A percentile compares a stretch with the other conserved stretches of the same genome.
Evolutionary conservation across 768 basidiomycete genomes (phyloP).

Genomic region (Trichaptum fuscoviolaceum): DNA sequence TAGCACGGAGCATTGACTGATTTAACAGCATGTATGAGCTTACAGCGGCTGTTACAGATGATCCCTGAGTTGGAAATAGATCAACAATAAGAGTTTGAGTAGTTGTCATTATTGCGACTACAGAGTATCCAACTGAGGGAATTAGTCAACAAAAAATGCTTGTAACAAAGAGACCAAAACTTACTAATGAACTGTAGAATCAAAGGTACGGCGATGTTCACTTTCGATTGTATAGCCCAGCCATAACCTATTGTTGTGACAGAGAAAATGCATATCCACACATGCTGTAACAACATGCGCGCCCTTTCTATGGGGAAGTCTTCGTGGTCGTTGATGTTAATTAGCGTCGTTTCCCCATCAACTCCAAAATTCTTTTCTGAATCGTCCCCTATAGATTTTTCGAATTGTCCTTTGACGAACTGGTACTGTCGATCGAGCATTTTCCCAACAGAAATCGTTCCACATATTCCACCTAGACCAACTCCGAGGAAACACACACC

Average conservation of each 20-base stretch:
- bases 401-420: slow-evolving; percentile 26
- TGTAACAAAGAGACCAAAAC: background rate
- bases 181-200: slow-evolving; percentile 23
- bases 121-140: slow-evolving; percentile 19
- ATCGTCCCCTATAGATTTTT: slow-evolving; percentile 3
- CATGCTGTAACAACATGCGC: slow-evolving; percentile 18
- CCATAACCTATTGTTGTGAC: slow-evolving; percentile 19
- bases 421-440: slow-evolving; percentile 65
- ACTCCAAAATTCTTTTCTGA: background rate
- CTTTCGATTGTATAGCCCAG: slow-evolving; percentile 18
- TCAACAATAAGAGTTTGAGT: slow-evolving; percentile 63
- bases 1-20: background rate
- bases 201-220: slow-evolving; percentile 21
- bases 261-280: slow-evolving; percentile 14
- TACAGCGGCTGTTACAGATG: slow-evolving; percentile 69
- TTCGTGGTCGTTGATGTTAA: slow-evolving; percentile 12
- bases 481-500: slow-evolving; percentile 77
- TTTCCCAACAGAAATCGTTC: slow-evolving; percentile 53
- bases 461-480: slow-evolving; percentile 65
- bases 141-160: slow-evolving; percentile 1
- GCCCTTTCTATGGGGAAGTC: slow-evolving; percentile 12
- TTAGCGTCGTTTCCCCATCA: slow-evolving; percentile 6
- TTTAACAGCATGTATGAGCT: slow-evolving; percentile 16
- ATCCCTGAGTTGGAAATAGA: slow-evolving; percentile 54
- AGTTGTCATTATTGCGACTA: slow-evolving; percentile 47